phyloP scores from a whole-genome alignment of 2,329 filamentous ascomycete genomes.

The Pseudogymnoascus sp. region DNA sequence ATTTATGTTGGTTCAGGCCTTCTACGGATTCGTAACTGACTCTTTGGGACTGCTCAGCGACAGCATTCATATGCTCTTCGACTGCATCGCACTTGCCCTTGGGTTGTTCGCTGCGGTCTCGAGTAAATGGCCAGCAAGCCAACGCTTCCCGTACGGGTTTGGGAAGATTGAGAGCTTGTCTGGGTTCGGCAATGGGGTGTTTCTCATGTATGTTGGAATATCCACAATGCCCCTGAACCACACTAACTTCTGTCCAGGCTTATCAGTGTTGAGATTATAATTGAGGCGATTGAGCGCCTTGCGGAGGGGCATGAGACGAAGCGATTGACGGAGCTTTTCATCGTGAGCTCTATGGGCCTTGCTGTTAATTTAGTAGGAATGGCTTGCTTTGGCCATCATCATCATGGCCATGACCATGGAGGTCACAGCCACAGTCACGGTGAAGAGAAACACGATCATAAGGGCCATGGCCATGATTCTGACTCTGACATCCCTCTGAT shows the following conservation, averaged over 20 bases:
- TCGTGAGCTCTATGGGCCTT: slow-evolving; percentile 80
- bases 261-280: slow-evolving; percentile 91
- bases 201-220: slow-evolving; percentile 62
- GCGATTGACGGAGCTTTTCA: slow-evolving; percentile 73
- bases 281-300: slow-evolving; percentile 84
- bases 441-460: slow-evolving; percentile 29
- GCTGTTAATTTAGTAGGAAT: slow-evolving; percentile 89
- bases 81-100: slow-evolving; percentile 85
- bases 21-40: slow-evolving; percentile 88
- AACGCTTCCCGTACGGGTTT: slow-evolving; percentile 87
- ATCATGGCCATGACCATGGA: slow-evolving; percentile 33
- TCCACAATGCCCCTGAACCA: neutral
- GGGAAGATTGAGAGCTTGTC: slow-evolving; percentile 95
- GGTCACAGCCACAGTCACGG: slow-evolving; percentile 23
- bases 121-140: slow-evolving; percentile 90
- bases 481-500: slow-evolving; percentile 7
- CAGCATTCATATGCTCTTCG: slow-evolving; percentile 99
- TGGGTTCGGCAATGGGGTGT: slow-evolving; percentile 92
- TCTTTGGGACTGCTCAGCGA: slow-evolving; percentile 93
- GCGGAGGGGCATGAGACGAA: slow-evolving; percentile 77
- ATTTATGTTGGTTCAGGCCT: slow-evolving; percentile 92
- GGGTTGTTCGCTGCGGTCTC: slow-evolving; percentile 87
- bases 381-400: slow-evolving; percentile 36
- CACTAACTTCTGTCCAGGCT: slow-evolving; percentile 44
- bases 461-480: neutral